A percentile compares a stretch with the other conserved stretches of the same genome.
Conservation (phyloP, 2,329 filamentous ascomycete genomes). For the Geoglossum cookeanum region DNA sequence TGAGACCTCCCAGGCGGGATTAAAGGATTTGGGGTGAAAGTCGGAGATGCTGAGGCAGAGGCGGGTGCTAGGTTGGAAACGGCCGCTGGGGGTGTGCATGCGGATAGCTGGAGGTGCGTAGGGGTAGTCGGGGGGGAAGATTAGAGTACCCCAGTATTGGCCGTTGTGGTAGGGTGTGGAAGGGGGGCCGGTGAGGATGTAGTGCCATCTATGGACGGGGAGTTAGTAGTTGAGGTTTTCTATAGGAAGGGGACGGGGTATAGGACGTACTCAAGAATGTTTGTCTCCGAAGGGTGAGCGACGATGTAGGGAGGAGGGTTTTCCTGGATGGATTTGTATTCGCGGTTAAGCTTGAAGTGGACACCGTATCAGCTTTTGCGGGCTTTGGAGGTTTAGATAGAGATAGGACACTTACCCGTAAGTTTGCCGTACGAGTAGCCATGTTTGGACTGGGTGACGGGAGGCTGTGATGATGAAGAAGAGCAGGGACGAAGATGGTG, state of each 20-base stretch:
- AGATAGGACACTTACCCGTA: constrained; percentile 35
- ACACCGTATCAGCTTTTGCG: neutral
- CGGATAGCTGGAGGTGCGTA: constrained; percentile 94
- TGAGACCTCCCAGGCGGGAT: constrained; percentile 93
- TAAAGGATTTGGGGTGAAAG: constrained; percentile 96
- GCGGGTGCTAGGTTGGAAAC: constrained; percentile 81
- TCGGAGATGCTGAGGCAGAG: constrained; percentile 92
- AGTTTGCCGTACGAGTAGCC: constrained; percentile 55
- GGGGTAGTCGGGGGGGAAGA: constrained; percentile 91
- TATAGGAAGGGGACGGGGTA: neutral
- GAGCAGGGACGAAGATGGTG: too few species aligned
- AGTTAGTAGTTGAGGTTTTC: neutral
- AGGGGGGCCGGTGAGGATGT: constrained; percentile 85
- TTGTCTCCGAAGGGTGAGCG: constrained; percentile 74
- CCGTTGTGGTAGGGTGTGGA: constrained; percentile 85
- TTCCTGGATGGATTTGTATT: constrained; percentile 44
- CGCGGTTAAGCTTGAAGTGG: constrained; percentile 32
- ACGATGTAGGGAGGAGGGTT: constrained; percentile 79
- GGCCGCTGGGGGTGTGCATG: constrained; percentile 94
- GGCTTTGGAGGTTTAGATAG: neutral
- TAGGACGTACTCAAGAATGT: constrained; percentile 61
- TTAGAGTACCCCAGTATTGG: constrained; percentile 94
- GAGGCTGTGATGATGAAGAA: neutral
- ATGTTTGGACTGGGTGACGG: constrained; percentile 22
- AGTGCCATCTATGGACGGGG: constrained; percentile 51